Base-by-base conservation (phyloP, 352 stramenopile genomes). In the Blastocystis sp. region DNA sequence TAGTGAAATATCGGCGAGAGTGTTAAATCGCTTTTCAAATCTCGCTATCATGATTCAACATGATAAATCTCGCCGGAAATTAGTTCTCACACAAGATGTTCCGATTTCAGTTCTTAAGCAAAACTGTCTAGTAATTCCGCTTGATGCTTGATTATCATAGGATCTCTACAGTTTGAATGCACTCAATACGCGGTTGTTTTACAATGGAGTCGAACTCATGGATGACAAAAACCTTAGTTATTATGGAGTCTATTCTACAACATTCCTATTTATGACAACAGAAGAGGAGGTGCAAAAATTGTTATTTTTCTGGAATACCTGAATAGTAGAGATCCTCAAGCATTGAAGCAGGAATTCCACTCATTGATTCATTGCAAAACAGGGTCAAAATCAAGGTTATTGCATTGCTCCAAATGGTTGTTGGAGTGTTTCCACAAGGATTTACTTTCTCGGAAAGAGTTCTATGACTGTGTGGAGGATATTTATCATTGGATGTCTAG, bases 251-350 rank as follows among this genome's bases (percentile, higher is more conserved):
- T 30, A 66, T 18, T 20, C 50, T 45, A 41, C 73, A 13, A 85
- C 73, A 8, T 85, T 85, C 24, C 50, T 85, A 34, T 85, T 66
- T n/a, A 85, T 85, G 73, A 68, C 34, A 11, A 85, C 73, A 11
- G 73, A 85, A 43, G 73, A 85, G 16, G 73, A 85, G 39, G 73
- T 41, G n/a, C 73, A 41, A 43, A 68, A n/a, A 41, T 26, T 66
- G 43, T 85, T 81, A 8, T 5, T 4, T 39, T 13, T 4, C 59
- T 16, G 2, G 20, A 30, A 9, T 2, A 1, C 11, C 47, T 85
- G 0, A 34, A 18, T 24, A 37, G 18, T 66, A 85, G 73, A 34
- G 73, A 85, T 9, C 73, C 73, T 8, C 20, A 65, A 11, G 24
- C 73, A 20, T 5, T 85, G 1, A 26, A 53, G 0, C 11, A 41